Evolutionary conservation across 805 yeast species (phyloP).

Genomic region (Starmerella sirachaensis): DNA sequence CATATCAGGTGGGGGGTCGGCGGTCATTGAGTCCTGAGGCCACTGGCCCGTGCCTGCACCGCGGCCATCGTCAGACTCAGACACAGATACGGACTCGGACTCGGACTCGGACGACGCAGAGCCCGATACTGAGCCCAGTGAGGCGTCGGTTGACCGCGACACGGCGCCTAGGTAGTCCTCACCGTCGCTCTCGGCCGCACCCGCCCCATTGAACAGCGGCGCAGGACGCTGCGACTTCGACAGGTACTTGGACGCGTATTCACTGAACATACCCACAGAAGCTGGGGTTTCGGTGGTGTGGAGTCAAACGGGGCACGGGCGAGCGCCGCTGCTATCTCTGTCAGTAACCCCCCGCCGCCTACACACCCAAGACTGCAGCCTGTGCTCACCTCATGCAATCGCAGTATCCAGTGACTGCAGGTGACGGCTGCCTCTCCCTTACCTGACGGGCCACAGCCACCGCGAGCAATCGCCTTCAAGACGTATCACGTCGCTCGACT

Average conservation of each 20-base stretch:
- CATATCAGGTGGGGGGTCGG: conserved; percentile 27
- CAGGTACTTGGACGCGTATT: conserved; percentile 29
- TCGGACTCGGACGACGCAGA: conserved; percentile 8
- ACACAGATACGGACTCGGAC: conserved; percentile 8
- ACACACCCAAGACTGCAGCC: too few relatives aligned
- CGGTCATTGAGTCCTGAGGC: conserved; percentile 2
- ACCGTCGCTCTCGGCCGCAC: conserved; percentile 18
- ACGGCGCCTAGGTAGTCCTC: conserved; percentile 21
- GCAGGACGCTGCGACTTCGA: conserved; percentile 28
- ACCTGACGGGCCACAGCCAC: too few relatives aligned
- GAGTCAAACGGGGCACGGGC: too few relatives aligned
- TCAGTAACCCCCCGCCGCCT: too few relatives aligned
- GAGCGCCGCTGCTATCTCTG: too few relatives aligned
- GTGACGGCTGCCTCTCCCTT: too few relatives aligned
- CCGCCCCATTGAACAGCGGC: conserved; percentile 22
- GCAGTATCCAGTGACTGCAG: too few relatives aligned
- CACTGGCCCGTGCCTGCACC: conserved; percentile 4
- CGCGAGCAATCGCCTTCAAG: too few relatives aligned
- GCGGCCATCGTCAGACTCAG: conserved; percentile 6
- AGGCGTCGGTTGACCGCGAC: conserved; percentile 12
- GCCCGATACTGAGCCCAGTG: conserved; percentile 8
- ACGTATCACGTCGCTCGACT: too few relatives aligned
- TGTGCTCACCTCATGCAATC: too few relatives aligned
- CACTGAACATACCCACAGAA: conserved; percentile 18
- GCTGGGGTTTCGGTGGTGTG: neutral